Conservation (phyloP, 345 rosid species). For the Turnera subulata region DNA sequence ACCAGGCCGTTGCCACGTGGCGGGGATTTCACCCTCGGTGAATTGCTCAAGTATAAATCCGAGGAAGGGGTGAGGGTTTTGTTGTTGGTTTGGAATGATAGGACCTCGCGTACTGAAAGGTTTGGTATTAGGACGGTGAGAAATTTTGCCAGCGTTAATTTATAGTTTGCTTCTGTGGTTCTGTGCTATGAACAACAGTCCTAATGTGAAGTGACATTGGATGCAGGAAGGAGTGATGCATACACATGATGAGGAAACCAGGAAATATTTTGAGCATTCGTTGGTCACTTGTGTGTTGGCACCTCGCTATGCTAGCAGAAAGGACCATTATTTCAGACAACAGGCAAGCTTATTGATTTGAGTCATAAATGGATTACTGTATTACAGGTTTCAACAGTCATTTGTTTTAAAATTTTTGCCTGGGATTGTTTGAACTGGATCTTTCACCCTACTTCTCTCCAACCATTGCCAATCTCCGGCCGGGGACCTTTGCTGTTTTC, state of each 20-base stretch:
- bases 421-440: background rate
- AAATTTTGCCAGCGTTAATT: constrained; percentile 28
- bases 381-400: background rate
- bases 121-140: constrained; percentile 50
- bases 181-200: too few relatives aligned
- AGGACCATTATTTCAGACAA: constrained; percentile 72
- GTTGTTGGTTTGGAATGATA: constrained; percentile 91
- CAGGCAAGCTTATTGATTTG: constrained; percentile 20
- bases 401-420: background rate
- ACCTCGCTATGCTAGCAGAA: constrained; percentile 85
- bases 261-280: constrained; percentile 86
- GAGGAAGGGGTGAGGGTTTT: constrained; percentile 90
- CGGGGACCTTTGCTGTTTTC: too few relatives aligned
- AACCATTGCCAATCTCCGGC: too few relatives aligned
- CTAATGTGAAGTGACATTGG: background rate
- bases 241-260: constrained; percentile 93
- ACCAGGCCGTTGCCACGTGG: constrained; percentile 60
- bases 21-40: constrained; percentile 79
- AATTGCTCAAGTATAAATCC: constrained; percentile 85
- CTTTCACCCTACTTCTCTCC: background rate
- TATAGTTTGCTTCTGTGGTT: background rate
- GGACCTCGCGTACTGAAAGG: constrained; percentile 73
- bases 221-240: constrained; percentile 81
- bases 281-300: constrained; percentile 90
- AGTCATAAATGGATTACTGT: background rate